Percentiles rank a stretch among this genome's conserved stretches.
Conservation (phyloP, 352 stramenopile species). For the Phytopythium helicoides region DNA sequence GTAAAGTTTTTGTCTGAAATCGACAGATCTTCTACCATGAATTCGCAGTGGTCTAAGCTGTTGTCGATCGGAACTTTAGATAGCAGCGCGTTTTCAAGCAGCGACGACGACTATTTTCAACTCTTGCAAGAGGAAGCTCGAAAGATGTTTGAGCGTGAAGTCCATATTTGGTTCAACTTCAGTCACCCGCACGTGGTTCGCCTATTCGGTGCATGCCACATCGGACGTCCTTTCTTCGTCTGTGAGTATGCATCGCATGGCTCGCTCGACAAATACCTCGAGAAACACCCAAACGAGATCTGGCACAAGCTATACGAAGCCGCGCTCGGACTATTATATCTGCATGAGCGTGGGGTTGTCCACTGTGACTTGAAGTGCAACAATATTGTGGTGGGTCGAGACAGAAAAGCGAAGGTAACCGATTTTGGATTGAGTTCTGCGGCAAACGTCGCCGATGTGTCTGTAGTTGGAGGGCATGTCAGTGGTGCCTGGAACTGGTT, state of each 20-base stretch:
- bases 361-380: conserved; percentile 35
- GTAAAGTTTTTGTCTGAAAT: conserved; percentile 1
- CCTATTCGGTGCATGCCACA: conserved; percentile 30
- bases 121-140: too few relatives aligned
- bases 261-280: conserved; percentile 14
- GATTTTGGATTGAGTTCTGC: conserved; percentile 23
- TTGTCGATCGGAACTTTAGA: too few relatives aligned
- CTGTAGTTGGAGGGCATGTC: too few relatives aligned
- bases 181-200: conserved; percentile 27
- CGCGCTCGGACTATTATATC: conserved; percentile 25
- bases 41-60: too few relatives aligned
- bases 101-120: conserved; percentile 9
- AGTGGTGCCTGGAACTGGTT: conserved; percentile 12
- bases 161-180: conserved; percentile 25
- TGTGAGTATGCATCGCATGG: conserved; percentile 20
- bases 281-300: conserved; percentile 16
- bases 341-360: conserved; percentile 24
- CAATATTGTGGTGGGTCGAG: conserved; percentile 27
- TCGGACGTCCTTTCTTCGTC: conserved; percentile 22
- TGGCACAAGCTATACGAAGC: conserved; percentile 20
- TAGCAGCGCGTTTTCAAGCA: too few relatives aligned
- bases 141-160: conserved; percentile 23
- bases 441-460: too few relatives aligned
- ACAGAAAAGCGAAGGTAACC: conserved; percentile 23
- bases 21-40: too few relatives aligned